Base-by-base conservation (phyloP, 2,329 filamentous ascomycete species). In the Botrytis byssoidea region DNA sequence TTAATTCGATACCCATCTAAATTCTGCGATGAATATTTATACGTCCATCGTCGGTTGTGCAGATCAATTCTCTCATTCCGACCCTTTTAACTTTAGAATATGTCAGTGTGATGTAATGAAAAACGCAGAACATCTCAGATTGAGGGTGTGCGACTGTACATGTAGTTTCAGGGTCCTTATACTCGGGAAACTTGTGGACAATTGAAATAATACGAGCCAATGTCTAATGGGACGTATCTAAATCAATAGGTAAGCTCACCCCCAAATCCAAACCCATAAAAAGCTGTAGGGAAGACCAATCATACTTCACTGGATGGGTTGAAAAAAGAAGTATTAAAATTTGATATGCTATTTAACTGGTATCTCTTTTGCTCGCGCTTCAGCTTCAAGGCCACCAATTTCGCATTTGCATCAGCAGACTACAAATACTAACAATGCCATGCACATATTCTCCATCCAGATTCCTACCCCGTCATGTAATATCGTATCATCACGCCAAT, bases 301-400 rank as follows among this genome's bases (percentile, higher is more conserved):
- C n/a, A 42, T 42, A 32, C 20, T 69, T 69, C 16, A 68, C 10
- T n/a, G 14, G 44, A 37, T 16, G 25, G 44, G n/a, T 16, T 57
- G 18, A 42, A 35, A 42, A 42, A 44, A 7, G 40, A 32, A 42
- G 48, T 32, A 69, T 57, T 57, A 59, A 5, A 57, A 69, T 57
- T 59, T 12, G n/a, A 37, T 57, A 16, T 69, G 48, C 66, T 42
- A 22, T 29, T 69, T 22, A 32, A 57, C 18, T 69, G 48, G 66
- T 69, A 69, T 69, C 48, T 69, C n/a, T 37, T 44, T 57, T 22
- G n/a, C 48, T 69, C 37, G 35, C 25, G 66, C 66, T 57, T 25
- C 35, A 29, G 37, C 48, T 44, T 42, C 18, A 57, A 57, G 42
- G 35, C 37, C 29, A 25, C 10, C 7, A 32, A 69, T 32, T 37